Evolutionary conservation across 495 filamentous ascomycete species (phyloP), one percentile per base, ranked within the genome.

Genomic region (Sabuloglossum arenarium): DNA sequence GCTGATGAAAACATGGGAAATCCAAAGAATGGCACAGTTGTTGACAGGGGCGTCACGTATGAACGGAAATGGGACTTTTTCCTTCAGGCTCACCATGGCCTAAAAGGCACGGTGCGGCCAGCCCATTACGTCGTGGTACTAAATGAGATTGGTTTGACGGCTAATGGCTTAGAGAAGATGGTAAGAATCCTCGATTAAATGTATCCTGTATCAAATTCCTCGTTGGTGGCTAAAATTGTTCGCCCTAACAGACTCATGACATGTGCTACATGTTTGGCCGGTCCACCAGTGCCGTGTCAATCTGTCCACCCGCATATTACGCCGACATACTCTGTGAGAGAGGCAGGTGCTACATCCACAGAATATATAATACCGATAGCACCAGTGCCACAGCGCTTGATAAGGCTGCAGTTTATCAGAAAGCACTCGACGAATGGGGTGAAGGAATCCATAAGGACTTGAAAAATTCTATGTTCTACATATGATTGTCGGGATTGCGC

Each of bases 81-180:
- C 70, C 68, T 96, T n/a, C 82, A 90, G 58, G 81, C 88, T 0
- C 90, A 96, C 65, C 71, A 75, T 12, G 83, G 84, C 0, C 72
- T 95, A 23, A 81, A 94, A 67, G 89, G 89, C n/a, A 94, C 89
- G 2, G 88, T 86, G 0, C 75, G 81, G 2, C 81, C 84, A 0
- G 59, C 60, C 0, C 86, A 89, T 64, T 94, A 94, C 64, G 79
- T 79, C 53, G 83, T 86, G 0, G 69, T 90, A 8, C 70, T 80
- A 29, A 85, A 93, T 59, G 82, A 87, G 65, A 83, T 42, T 56
- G n/a, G n/a, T n/a, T n/a, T n/a, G n/a, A n/a, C n/a, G n/a, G n/a
- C n/a, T n/a, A n/a, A n/a, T n/a, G n/a, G n/a, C n/a, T n/a, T n/a
- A n/a, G n/a, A n/a, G n/a, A n/a, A n/a, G n/a, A n/a, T n/a, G n/a